These are phyloP conservation scores for Pythium chondricola DNA, from an alignment of 352 stramenopile species.

Conservation along the genomic window DNA sequence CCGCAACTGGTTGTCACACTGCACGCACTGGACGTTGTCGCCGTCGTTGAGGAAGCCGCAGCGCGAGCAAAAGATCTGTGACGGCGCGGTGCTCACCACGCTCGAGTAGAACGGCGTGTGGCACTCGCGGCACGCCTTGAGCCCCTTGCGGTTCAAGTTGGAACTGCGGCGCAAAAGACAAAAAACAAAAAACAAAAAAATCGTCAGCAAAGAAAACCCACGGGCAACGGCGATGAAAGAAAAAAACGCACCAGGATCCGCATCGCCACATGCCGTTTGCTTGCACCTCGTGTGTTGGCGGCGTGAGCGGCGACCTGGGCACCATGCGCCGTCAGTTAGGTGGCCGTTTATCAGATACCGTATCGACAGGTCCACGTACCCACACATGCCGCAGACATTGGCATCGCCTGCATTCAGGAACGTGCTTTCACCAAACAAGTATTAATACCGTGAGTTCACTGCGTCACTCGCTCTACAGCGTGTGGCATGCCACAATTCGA, in stretches of 20 bases:
- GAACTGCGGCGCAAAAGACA: constrained; percentile 15
- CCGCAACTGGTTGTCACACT: constrained; percentile 72
- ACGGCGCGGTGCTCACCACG: constrained; percentile 58
- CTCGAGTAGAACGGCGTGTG: constrained; percentile 52
- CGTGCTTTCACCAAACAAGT: constrained; percentile 27
- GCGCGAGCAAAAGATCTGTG: constrained; percentile 71
- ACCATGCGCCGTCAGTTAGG: too few relatives aligned
- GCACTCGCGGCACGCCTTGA: constrained; percentile 57
- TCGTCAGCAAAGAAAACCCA: neutral
- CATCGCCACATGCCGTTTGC: constrained; percentile 68
- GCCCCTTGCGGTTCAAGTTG: constrained; percentile 50
- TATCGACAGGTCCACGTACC: too few relatives aligned
- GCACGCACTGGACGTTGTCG: constrained; percentile 53
- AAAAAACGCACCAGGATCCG: constrained; percentile 42
- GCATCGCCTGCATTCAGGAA: constrained; percentile 59
- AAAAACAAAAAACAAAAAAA: neutral
- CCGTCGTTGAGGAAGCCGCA: constrained; percentile 76
- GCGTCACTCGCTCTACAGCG: neutral
- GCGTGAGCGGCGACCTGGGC: constrained; percentile 44
- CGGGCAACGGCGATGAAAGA: too few relatives aligned
- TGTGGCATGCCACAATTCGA: too few relatives aligned
- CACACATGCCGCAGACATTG: constrained; percentile 63
- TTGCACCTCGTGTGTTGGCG: constrained; percentile 63
- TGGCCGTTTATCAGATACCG: too few relatives aligned
- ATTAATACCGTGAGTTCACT: neutral